Base-by-base conservation (phyloP, 495 filamentous ascomycete species). In the Penicillium angulare region DNA sequence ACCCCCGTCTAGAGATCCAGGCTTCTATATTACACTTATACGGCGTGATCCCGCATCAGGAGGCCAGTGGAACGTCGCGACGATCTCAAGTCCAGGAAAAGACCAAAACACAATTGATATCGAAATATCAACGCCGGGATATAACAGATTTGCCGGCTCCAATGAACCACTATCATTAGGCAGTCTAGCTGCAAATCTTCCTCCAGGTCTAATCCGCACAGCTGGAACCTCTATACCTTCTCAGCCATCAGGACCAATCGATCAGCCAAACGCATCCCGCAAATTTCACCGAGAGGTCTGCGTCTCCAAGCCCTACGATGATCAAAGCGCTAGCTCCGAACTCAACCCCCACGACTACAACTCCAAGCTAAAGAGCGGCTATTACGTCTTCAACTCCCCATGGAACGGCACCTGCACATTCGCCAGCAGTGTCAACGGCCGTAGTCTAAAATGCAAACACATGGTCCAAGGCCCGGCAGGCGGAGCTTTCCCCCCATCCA, bases 371-470 rank as follows among this genome's bases (percentile, higher is more conserved):
- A 77, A 73, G 49, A 72, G 73, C 47, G 74, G 74, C 43, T 77
- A 77, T 53, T 76, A 76, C 49, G 66, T 81, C 10, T 95, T 96
- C 65, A 61, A 76, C 32, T 89, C 85, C n/a, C 91, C 90, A 0
- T 96, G 91, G 91, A 79, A 88, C 46, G 88, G 89, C 15, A 78
- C 75, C 21, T 96, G 91, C 69, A 87, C 91, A 44, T 96, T 96
- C 66, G 71, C 79, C 5, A 89, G 87, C 3, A 85, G 88, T 49
- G 77, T 82, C 27, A 84, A 80, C 27, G 89, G 90, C 16, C 79
- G 86, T 39, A 84, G 79, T 44, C 69, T 96, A 1, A 89, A 84
- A 64, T 93, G 89, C 74, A 86, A 85, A 49, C 89, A 95, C 61
- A 71, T 84, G 43, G 76, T 65, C 10, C 45, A 51, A 8, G 50